Evolutionary conservation across 225 moss, liverwort and hornwort species (phyloP).

Genomic region (Pseudisothecium myosuroides): DNA sequence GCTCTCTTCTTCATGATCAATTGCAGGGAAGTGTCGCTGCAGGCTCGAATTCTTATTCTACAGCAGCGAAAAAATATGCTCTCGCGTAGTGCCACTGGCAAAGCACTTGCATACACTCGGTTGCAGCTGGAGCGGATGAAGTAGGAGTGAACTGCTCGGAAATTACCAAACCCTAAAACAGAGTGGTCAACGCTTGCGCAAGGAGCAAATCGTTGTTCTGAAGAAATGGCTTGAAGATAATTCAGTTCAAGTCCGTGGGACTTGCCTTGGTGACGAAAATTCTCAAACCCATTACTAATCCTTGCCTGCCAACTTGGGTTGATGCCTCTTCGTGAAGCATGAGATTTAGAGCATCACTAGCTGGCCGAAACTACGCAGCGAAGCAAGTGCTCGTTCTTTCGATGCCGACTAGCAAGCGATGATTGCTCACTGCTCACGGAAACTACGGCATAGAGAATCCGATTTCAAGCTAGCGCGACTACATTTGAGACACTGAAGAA

Average conservation of each 20-base stretch:
- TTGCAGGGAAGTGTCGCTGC: not conserved
- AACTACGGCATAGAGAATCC: not conserved
- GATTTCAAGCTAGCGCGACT: not conserved
- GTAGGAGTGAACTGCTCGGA: not conserved
- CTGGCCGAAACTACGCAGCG: not conserved
- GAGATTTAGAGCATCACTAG: not conserved
- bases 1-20: slow-evolving; percentile 31
- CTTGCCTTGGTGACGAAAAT: not conserved
- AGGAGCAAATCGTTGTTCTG: not conserved
- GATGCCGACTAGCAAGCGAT: not conserved
- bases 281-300: not conserved
- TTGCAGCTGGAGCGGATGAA: not conserved
- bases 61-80: not conserved
- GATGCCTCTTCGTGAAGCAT: not conserved
- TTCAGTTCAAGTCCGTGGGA: not conserved
- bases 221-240: not conserved
- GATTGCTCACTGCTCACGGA: not conserved
- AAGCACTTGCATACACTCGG: not conserved
- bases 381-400: not conserved
- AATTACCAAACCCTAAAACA: not conserved
- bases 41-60: not conserved
- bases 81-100: not conserved
- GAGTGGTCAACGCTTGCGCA: not conserved
- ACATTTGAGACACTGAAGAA: not conserved
- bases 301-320: not conserved